These are phyloP conservation scores for Neobulgaria alba DNA, from an alignment of 2,329 filamentous ascomycete species.

Conservation along the genomic window DNA sequence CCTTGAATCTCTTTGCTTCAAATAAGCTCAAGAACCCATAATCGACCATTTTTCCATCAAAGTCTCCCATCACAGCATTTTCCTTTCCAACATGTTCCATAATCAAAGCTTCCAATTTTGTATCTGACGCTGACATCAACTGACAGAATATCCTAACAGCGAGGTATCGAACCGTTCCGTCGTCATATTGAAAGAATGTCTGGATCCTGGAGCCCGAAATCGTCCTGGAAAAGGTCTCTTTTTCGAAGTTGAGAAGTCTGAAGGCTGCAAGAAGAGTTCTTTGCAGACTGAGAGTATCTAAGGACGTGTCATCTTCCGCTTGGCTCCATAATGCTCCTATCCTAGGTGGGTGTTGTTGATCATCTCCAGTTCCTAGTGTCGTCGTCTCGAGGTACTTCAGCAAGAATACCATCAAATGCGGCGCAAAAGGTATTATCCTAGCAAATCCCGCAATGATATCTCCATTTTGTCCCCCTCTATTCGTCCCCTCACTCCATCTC, in stretches of 20 bases:
- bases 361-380: constrained; percentile 22
- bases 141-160: constrained; percentile 74
- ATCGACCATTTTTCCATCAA: constrained; percentile 71
- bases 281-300: constrained; percentile 33
- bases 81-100: constrained; percentile 47
- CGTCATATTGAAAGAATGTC: constrained; percentile 53
- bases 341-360: constrained; percentile 14
- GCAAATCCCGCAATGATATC: constrained; percentile 64
- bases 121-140: constrained; percentile 71
- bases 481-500: constrained; percentile 54
- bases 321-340: constrained; percentile 20
- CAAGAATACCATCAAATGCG: constrained; percentile 67
- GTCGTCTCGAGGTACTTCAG: constrained; percentile 36
- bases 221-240: constrained; percentile 54
- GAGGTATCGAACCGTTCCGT: constrained; percentile 63
- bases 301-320: constrained; percentile 17
- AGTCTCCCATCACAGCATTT: constrained; percentile 48
- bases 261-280: constrained; percentile 59
- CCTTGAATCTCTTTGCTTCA: constrained; percentile 36
- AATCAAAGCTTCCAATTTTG: constrained; percentile 65
- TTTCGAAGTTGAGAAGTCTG: constrained; percentile 71
- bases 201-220: constrained; percentile 62
- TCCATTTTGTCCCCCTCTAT: constrained; percentile 13
- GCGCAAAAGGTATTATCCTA: constrained; percentile 71
- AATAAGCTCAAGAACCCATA: constrained; percentile 62